These are phyloP conservation scores for Backusella psychrophila DNA, from an alignment of 192 early-diverging fungal genomes.

Conservation along the genomic window DNA sequence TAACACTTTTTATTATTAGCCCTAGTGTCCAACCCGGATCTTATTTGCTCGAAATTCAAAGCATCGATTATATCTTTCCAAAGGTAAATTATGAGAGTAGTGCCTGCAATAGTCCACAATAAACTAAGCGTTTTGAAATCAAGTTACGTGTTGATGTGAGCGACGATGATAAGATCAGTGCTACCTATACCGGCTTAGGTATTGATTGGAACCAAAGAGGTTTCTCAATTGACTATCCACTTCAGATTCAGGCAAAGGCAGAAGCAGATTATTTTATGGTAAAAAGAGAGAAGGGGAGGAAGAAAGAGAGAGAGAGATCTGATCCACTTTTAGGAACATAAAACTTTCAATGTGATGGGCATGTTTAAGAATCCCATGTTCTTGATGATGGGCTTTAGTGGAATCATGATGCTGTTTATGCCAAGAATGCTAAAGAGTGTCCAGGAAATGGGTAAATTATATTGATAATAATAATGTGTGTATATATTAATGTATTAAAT, in stretches of 20 bases:
- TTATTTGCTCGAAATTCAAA: constrained; percentile 53
- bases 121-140: not conserved
- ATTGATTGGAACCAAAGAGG: constrained; percentile 48
- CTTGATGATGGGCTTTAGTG: constrained; percentile 58
- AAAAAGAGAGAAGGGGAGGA: constrained; percentile 6
- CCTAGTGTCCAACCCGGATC: constrained; percentile 44
- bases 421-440: constrained; percentile 50
- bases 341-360: constrained; percentile 51
- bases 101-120: not conserved
- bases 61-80: constrained; percentile 51
- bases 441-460: constrained; percentile 31
- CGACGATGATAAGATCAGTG: constrained; percentile 31
- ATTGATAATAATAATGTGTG: not conserved
- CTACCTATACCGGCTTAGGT: constrained; percentile 39
- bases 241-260: constrained; percentile 41
- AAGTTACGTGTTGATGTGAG: constrained; percentile 50
- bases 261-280: constrained; percentile 50
- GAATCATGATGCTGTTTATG: constrained; percentile 51
- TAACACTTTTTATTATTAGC: constrained; percentile 27
- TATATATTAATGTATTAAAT: not conserved
- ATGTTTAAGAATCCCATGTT: constrained; percentile 60
- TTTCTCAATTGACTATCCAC: constrained; percentile 41
- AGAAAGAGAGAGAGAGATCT: not conserved
- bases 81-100: constrained; percentile 27
- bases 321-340: constrained; percentile 36